Evolutionary conservation across 495 filamentous ascomycete species (phyloP).

Genomic region (Jackrogersella multiformis): DNA sequence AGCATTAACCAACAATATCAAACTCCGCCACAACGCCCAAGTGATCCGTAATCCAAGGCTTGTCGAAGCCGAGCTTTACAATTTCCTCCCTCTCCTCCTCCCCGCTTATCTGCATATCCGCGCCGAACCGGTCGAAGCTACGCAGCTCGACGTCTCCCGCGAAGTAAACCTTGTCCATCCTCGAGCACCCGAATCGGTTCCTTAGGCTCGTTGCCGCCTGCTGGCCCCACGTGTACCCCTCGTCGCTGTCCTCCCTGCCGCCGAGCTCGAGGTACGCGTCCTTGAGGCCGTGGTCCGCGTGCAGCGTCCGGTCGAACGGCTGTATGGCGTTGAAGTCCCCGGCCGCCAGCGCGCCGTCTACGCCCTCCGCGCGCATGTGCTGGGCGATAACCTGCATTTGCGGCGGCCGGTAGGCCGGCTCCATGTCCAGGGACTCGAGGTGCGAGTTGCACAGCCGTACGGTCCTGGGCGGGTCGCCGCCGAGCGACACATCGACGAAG

Average conservation of each 20-base stretch:
- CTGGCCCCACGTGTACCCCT: slow-evolving; percentile 66
- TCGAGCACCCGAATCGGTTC: slow-evolving; percentile 52
- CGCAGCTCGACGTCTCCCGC: slow-evolving; percentile 44
- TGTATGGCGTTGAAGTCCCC: slow-evolving; percentile 68
- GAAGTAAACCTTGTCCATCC: slow-evolving; percentile 64
- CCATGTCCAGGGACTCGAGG: slow-evolving; percentile 58
- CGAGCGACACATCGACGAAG: slow-evolving; percentile 56
- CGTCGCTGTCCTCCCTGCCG: slow-evolving; percentile 58
- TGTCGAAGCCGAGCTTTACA: slow-evolving; percentile 40
- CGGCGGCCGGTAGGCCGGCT: slow-evolving; percentile 53
- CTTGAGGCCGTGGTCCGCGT: slow-evolving; percentile 54
- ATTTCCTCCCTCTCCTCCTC: slow-evolving; percentile 37
- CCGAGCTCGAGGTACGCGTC: slow-evolving; percentile 65
- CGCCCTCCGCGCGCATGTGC: slow-evolving; percentile 48
- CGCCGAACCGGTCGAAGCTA: slow-evolving; percentile 55
- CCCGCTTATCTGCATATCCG: slow-evolving; percentile 14
- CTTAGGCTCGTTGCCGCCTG: slow-evolving; percentile 51
- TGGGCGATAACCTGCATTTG: slow-evolving; percentile 54
- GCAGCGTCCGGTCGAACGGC: slow-evolving; percentile 58
- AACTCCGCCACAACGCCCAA: slow-evolving; percentile 53
- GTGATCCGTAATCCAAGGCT: slow-evolving; percentile 63
- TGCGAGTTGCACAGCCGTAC: slow-evolving; percentile 64
- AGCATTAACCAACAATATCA: slow-evolving; percentile 20
- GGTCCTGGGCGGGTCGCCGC: slow-evolving; percentile 22
- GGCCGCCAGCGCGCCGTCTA: slow-evolving; percentile 49